Base-by-base conservation (phyloP, 2,329 filamentous ascomycete genomes). In the Fusarium sp. region DNA sequence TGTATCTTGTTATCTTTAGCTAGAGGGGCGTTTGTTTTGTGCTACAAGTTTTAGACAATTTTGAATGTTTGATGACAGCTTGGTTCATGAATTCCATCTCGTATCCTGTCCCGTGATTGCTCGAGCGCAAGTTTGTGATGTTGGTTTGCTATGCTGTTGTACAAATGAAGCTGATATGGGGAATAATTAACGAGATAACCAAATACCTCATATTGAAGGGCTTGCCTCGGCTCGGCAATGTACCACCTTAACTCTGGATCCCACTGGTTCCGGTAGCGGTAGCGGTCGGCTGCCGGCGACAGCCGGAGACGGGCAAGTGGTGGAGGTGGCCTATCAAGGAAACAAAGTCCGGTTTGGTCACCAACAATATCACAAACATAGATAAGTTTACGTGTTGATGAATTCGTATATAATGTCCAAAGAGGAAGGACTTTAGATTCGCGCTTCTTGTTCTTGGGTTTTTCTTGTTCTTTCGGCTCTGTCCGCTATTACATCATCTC, bases 211-310 rank as follows among this genome's bases (percentile, higher is more conserved):
- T n/a, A 23, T 26, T 37, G 14, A n/a, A 20, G 14, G 33, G 32
- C 4, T n/a, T 42, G 26, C 32, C 37, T 35, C 50, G 42, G 60
- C 27, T 44, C 23, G 7, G 18, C 15, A 17, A 37, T 60, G 20
- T 38, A 30, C 40, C 32, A 23, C 18, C 15, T 42, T 55, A 55
- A 18, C 30, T 35, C 14, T 55, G 17, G 20, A 44, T 35, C 49
- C 42, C 56, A 49, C 48, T 40, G 44, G 35, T 50, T 40, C 42
- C 33, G 48, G 48, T 52, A 41, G 38, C 38, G 52, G 59, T 59
- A 58, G 48, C 45, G 33, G 52, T 76, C 74, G 74, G 74, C 73
- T 72, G 71, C 49, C 75, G 75, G 73, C 75, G 75, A 75, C 64
- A 53, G 69, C 74, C 74, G 74, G 69, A 57, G 60, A 60, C 32